Base-by-base conservation (phyloP, 2,329 filamentous ascomycete genomes). In the Rasamsonia emersonii region DNA sequence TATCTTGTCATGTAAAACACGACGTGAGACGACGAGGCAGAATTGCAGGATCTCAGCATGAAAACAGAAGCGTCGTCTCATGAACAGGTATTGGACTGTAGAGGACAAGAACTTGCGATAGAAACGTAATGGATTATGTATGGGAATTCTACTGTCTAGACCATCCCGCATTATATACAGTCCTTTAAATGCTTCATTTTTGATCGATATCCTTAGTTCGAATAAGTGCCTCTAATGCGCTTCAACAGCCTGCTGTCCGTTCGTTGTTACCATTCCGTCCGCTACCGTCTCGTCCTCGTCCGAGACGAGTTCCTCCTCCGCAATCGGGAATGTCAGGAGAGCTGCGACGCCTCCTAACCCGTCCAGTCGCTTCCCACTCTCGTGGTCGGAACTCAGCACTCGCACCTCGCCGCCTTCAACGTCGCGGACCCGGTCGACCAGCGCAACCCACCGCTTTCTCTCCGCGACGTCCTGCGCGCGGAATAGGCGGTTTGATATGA, bases 301-400 rank as follows among this genome's bases (percentile, higher is more conserved):
- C 6, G 64, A 77, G 2, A 81, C 77, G 19, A 88, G 79, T 41
- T 93, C 84, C 26, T 93, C 65, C 44, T 93, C 86, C 11, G 75
- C 64, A 21, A 96, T 71, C 0, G 91, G 88, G 54, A 88, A 98
- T 9, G 89, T 95, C 41, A 95, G 64, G 17, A 95, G 81, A 2
- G 86, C 86, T 10, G 89, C 91, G 40, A 98, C 81, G 11, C 86
- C 83, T 1, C 91, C 88, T 38, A 96, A 57, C 9, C 79, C 82
- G 44, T 88, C 84, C 9, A 98, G 61, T 38, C 86, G 70, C 62
- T 82, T 81, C 1, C 91, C 91, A 55, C 88, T 95, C 64, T 95
- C 89, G 57, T 96, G 89, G 50, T 93, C 82, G 48, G 83, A 88
- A 57, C 89, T 96, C 17, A 96, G 62, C n/a, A 96, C 75, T 33